Conservation (phyloP, 2,329 filamentous ascomycete species). For the Parascedosporium putredinis region DNA sequence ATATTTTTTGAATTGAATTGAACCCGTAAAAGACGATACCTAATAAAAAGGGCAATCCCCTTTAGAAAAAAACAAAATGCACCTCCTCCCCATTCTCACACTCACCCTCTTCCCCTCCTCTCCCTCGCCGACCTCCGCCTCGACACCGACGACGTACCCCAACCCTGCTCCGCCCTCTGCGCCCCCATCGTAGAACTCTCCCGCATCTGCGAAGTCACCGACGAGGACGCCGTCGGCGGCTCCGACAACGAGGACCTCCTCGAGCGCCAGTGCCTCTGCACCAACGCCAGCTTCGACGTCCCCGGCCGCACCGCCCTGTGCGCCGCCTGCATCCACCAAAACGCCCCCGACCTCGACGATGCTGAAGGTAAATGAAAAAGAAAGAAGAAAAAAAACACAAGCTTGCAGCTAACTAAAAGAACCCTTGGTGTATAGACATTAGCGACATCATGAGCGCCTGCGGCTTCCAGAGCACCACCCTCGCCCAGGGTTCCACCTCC, state of each 20-base stretch:
- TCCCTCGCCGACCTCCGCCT: not conserved
- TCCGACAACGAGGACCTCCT: conserved; percentile 23
- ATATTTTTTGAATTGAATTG: too few relatives aligned
- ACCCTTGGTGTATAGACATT: conserved; percentile 19
- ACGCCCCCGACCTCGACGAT: conserved; percentile 12
- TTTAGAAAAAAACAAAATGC: not conserved
- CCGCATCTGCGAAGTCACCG: conserved; percentile 24
- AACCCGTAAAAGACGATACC: too few relatives aligned
- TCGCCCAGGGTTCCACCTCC: conserved; percentile 15
- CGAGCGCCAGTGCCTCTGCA: conserved; percentile 29
- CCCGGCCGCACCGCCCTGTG: conserved; percentile 24
- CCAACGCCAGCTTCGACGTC: conserved; percentile 30
- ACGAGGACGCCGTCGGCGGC: conserved; percentile 18
- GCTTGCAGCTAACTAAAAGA: not conserved
- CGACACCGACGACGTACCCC: conserved; percentile 18
- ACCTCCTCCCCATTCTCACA: not conserved
- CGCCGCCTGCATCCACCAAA: conserved; percentile 26
- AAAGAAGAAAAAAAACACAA: not conserved
- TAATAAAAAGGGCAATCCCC: not conserved
- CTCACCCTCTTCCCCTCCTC: not conserved
- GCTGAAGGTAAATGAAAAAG: conserved; percentile 9
- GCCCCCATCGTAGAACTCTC: conserved; percentile 20
- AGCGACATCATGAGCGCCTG: conserved; percentile 23
- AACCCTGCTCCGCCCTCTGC: conserved; percentile 10
- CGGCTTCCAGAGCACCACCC: conserved; percentile 22